Evolutionary conservation across 1,139 yeast genomes (phyloP).

Genomic region (Pichia sp.): DNA sequence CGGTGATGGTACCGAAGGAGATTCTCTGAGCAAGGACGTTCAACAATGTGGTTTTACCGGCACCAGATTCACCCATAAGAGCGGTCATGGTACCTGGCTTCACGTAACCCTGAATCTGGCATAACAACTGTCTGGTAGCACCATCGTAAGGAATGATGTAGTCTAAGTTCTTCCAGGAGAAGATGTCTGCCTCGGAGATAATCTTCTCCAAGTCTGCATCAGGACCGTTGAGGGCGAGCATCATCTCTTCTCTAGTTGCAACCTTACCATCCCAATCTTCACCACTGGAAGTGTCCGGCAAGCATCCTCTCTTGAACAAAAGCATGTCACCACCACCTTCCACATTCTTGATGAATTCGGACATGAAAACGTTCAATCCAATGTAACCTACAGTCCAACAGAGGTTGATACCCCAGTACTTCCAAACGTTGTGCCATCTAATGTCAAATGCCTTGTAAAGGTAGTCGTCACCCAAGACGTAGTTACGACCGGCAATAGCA

Average conservation of each 20-base stretch:
- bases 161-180: conserved; percentile 38
- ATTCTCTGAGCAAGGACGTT: conserved; percentile 49
- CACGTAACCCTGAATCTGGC: conserved; percentile 42
- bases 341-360: conserved; percentile 30
- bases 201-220: conserved; percentile 18
- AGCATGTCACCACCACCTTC: conserved; percentile 12
- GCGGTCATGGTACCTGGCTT: conserved; percentile 53
- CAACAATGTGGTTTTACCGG: conserved; percentile 59
- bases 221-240: conserved; percentile 11
- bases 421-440: conserved; percentile 37
- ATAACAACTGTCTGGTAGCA: conserved; percentile 29
- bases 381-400: conserved; percentile 38
- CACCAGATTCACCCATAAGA: conserved; percentile 66
- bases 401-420: conserved; percentile 43
- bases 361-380: conserved; percentile 25
- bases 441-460: conserved; percentile 31
- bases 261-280: conserved; percentile 13
- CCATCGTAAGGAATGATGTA: conserved; percentile 37
- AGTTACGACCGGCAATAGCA: conserved; percentile 39
- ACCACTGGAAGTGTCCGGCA: conserved; percentile 9
- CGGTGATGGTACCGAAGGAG: conserved; percentile 43
- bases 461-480: conserved; percentile 35
- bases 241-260: conserved; percentile 12
- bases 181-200: conserved; percentile 22
- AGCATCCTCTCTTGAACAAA: conserved; percentile 11